Base-by-base conservation (phyloP, 2,329 filamentous ascomycete species). In the Sclerotinia glacialis region DNA sequence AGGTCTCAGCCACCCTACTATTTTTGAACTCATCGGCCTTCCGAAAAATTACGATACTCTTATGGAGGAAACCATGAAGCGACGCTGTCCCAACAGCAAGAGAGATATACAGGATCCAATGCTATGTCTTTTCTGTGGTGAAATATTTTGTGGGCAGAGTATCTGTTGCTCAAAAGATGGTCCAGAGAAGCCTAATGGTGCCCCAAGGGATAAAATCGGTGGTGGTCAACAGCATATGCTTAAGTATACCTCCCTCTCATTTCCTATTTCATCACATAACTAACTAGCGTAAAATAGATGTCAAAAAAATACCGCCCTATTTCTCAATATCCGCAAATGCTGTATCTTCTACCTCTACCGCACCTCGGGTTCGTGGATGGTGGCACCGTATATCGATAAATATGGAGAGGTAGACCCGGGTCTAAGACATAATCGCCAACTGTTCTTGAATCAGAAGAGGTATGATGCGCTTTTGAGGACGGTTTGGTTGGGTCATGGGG, bases 301-400 rank as follows among this genome's bases (percentile, higher is more conserved):
- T 78, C 93, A 95, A 75, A 86, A 88, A 69, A 93, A 92, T 72
- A 88, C 96, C 58, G 95, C 95, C n/a, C 82, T 97, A 44, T 98
- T 96, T 80, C 89, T 99, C 78, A 97, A 96, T 77, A 94, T 99
- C 72, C 90, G 95, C 72, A 98, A 98, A 80, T 98, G 96, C 80
- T 92, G 90, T 72, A 88, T 96, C 50, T 86, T 96, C 68, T 96
- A 96, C 78, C 82, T 96, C 65, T 93, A 97, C 79, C 87, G 89
- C 68, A 82, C 83, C 42, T 90, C 91, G 56, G 95, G 95, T 49
- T 93, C 90, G 34, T 99, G 90, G 81, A 89, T 89, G 70, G 85
- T 89, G 52, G 94, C 95, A 5, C 95, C 95, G 0, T 99, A 98
- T 78, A 89, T 98, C 70, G 95, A 99, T 78, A 90, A 91, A 76